Evolutionary conservation across 1,139 yeast species (phyloP).

Genomic region (Suhomyces choctaworum): DNA sequence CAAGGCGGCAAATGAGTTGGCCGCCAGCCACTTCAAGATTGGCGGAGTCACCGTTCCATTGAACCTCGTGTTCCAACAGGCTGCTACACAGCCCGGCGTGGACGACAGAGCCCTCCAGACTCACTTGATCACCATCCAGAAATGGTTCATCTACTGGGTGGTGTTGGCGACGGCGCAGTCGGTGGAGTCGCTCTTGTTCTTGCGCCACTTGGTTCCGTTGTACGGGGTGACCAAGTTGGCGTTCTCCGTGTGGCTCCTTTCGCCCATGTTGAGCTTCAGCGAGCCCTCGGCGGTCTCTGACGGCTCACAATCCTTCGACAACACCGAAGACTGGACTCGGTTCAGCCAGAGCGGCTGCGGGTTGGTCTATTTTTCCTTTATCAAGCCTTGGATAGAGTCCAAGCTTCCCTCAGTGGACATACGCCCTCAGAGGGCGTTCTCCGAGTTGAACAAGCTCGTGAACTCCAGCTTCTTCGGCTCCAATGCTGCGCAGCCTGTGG

Average conservation of each 20-base stretch:
- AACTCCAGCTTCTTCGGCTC: neutral
- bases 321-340: conserved; percentile 21
- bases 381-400: conserved; percentile 38
- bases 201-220: conserved; percentile 48
- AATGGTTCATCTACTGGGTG: conserved; percentile 64
- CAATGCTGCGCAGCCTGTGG: neutral
- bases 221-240: conserved; percentile 42
- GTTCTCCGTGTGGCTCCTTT: conserved; percentile 53
- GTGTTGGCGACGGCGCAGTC: conserved; percentile 40
- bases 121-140: conserved; percentile 46
- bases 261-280: conserved; percentile 37
- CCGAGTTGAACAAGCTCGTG: conserved; percentile 5
- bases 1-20: conserved; percentile 23
- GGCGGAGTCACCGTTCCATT: conserved; percentile 41
- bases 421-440: conserved; percentile 4
- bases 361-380: conserved; percentile 30
- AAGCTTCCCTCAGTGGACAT: conserved; percentile 7
- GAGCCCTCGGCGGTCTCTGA: neutral
- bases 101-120: conserved; percentile 20
- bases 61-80: conserved; percentile 24
- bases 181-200: conserved; percentile 33
- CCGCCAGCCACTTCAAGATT: conserved; percentile 31
- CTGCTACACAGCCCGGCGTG: conserved; percentile 7
- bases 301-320: conserved; percentile 10
- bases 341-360: conserved; percentile 39